phyloP scores from a whole-genome alignment of 2,329 filamentous ascomycete species.

The Exserohilum turcica region DNA sequence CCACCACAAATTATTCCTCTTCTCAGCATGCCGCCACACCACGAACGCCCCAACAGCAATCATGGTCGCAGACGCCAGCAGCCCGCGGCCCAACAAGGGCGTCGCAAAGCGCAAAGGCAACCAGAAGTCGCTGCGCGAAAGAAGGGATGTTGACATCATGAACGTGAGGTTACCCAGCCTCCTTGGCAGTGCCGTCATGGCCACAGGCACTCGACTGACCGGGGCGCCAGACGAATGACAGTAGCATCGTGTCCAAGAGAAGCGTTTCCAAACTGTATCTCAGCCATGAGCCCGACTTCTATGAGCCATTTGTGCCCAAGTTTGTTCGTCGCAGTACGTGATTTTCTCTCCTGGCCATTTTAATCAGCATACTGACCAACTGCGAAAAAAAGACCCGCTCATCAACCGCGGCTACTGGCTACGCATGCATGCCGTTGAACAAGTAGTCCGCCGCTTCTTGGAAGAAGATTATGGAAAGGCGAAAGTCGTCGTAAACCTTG shows the following conservation, averaged over 20 bases:
- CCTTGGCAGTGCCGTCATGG: not conserved
- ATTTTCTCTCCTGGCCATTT: not conserved
- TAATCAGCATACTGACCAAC: not conserved
- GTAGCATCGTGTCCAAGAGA: constrained; percentile 88
- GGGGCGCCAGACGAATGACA: constrained; percentile 75
- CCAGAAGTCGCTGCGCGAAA: constrained; percentile 31
- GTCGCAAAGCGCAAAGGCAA: constrained; percentile 17
- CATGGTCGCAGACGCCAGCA: constrained; percentile 18
- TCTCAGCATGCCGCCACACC: constrained; percentile 8
- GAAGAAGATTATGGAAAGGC: constrained; percentile 58
- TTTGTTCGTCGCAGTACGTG: constrained; percentile 67
- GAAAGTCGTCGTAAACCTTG: constrained; percentile 82
- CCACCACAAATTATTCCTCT: constrained; percentile 20
- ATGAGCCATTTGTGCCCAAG: constrained; percentile 85
- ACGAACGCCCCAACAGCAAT: constrained; percentile 2
- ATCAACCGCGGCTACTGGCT: constrained; percentile 92
- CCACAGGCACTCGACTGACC: constrained; percentile 12
- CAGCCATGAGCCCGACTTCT: constrained; percentile 77
- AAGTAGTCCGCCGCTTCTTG: constrained; percentile 76
- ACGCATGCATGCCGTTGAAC: constrained; percentile 80
- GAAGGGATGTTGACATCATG: constrained; percentile 62
- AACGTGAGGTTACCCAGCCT: constrained; percentile 50
- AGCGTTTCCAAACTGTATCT: constrained; percentile 91
- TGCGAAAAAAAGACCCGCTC: constrained; percentile 63
- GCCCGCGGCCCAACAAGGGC: constrained; percentile 20